A percentile compares a stretch with the other conserved stretches of the same genome.
Evolutionary conservation across 805 yeast species (phyloP).

Genomic region (Saturnispora sekii): DNA sequence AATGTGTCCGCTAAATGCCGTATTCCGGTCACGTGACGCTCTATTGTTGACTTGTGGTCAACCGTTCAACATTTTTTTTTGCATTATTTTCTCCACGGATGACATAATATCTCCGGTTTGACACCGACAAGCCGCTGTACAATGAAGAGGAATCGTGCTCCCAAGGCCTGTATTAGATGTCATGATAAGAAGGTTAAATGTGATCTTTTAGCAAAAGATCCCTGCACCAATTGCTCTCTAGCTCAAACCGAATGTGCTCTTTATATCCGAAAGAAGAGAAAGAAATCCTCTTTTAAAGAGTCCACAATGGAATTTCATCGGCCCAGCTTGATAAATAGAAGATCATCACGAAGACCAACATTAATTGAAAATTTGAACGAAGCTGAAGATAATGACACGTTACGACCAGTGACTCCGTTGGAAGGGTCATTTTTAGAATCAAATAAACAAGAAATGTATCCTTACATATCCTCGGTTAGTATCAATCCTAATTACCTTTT

Average conservation of each 20-base stretch:
- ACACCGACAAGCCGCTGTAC: not conserved
- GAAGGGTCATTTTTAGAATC: constrained; percentile 11
- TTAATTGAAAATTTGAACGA: not conserved
- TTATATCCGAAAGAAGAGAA: constrained; percentile 38
- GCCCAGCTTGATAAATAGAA: no score
- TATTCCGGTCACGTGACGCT: no score
- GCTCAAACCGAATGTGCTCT: constrained; percentile 56
- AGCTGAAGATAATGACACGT: not conserved
- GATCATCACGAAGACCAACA: not conserved
- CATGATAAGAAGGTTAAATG: constrained; percentile 70
- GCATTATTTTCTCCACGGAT: not conserved
- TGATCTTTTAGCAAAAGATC: constrained; percentile 38
- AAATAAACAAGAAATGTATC: constrained; percentile 19
- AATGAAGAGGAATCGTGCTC: constrained; percentile 45
- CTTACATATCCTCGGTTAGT: constrained; percentile 16
- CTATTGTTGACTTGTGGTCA: no score
- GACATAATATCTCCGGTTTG: not conserved
- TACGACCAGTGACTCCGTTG: constrained; percentile 1
- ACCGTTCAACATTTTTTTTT: no score
- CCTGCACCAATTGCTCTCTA: constrained; percentile 59
- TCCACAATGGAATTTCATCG: not conserved
- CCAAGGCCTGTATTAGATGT: constrained; percentile 65
- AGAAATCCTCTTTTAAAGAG: constrained; percentile 1
- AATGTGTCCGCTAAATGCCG: no score
- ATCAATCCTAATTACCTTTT: constrained; percentile 20